Evolutionary conservation across 2,329 filamentous ascomycete species (phyloP).

Genomic region (Elsinoe necatrix): DNA sequence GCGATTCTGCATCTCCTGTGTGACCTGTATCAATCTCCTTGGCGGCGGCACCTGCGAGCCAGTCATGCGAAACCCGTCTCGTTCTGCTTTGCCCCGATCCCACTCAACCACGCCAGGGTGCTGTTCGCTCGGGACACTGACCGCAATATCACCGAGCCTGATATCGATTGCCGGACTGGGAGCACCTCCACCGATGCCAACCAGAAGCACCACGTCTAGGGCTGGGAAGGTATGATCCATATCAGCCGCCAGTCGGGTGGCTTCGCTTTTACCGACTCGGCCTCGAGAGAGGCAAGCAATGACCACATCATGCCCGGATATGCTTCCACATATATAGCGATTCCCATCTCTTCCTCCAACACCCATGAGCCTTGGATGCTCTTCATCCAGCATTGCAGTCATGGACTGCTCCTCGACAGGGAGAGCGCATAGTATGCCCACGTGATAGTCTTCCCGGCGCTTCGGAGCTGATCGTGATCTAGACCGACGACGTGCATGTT

Average conservation of each 20-base stretch:
- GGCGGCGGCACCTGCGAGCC: background rate
- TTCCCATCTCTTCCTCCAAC: conserved; percentile 7
- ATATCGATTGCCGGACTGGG: conserved; percentile 20
- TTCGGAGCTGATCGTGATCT: background rate
- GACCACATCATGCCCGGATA: conserved; percentile 19
- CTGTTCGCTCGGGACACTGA: conserved; percentile 20
- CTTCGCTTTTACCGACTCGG: conserved; percentile 15
- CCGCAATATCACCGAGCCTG: conserved; percentile 25
- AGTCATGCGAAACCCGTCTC: background rate
- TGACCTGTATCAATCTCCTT: background rate
- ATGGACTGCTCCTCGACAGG: conserved; percentile 19
- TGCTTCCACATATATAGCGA: conserved; percentile 16
- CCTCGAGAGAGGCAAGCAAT: conserved; percentile 20
- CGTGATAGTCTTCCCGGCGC: background rate
- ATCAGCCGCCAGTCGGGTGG: conserved; percentile 16
- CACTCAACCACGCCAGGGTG: conserved; percentile 24
- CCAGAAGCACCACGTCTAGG: conserved; percentile 21
- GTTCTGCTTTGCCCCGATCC: conserved; percentile 21
- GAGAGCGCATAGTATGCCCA: conserved; percentile 22
- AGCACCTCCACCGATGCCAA: conserved; percentile 23
- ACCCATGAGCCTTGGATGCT: conserved; percentile 1
- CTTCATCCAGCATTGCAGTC: conserved; percentile 18
- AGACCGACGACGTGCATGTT: background rate
- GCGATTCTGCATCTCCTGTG: background rate
- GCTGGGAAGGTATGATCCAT: conserved; percentile 18